Evolutionary conservation across 305 asterid species (phyloP).

Genomic region (Withania somnifera): DNA sequence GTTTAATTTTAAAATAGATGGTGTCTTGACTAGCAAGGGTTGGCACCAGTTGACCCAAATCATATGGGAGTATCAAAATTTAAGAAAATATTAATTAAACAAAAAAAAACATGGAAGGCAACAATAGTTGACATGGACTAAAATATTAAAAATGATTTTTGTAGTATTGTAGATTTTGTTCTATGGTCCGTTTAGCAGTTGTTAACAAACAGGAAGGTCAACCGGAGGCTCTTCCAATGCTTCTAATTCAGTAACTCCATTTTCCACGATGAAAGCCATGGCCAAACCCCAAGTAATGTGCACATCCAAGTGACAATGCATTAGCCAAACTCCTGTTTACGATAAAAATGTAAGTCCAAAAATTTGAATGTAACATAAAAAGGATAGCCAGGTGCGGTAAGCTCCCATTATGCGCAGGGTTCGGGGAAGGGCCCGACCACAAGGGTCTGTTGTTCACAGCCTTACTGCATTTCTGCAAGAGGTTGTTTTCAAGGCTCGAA

Average conservation of each 20-base stretch:
- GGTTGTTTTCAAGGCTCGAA: too few species aligned
- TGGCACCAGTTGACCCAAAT: not conserved
- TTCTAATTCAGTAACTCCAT: constrained; percentile 52
- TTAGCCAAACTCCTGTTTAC: constrained; percentile 59
- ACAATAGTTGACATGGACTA: not conserved
- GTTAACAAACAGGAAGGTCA: constrained; percentile 56
- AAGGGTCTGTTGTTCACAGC: too few species aligned
- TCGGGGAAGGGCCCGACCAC: too few species aligned
- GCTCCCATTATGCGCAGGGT: too few species aligned
- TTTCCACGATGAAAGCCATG: constrained; percentile 60
- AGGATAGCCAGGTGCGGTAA: too few species aligned
- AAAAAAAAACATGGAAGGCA: not conserved
- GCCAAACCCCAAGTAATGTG: constrained; percentile 83
- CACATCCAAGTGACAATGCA: constrained; percentile 91
- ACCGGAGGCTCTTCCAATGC: constrained; percentile 49
- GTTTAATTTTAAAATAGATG: not conserved
- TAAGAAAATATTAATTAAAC: not conserved
- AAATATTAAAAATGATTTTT: not conserved
- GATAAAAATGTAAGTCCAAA: not conserved
- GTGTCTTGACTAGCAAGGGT: not conserved
- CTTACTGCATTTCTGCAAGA: too few species aligned
- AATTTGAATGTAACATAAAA: too few species aligned
- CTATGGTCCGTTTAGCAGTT: not conserved
- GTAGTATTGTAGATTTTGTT: not conserved
- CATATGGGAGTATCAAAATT: not conserved